These are phyloP conservation scores for Penicillium maclennaniae DNA, from an alignment of 495 filamentous ascomycete genomes.

Conservation along the genomic window DNA sequence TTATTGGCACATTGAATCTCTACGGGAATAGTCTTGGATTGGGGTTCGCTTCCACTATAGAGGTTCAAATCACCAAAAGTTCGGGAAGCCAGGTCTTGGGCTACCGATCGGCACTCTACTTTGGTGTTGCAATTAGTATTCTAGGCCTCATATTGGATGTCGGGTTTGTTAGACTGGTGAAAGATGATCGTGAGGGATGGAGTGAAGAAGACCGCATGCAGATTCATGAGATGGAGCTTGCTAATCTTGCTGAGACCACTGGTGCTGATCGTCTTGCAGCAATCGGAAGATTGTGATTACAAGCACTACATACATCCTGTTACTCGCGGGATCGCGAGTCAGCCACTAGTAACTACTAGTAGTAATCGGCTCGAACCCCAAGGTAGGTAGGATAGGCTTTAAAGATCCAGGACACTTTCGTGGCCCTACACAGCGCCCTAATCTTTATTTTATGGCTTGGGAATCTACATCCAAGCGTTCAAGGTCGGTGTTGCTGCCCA, in stretches of 20 bases:
- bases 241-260: conserved; percentile 15
- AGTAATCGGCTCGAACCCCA: too few species aligned
- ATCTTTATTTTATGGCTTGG: too few species aligned
- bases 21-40: conserved; percentile 48
- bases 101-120: conserved; percentile 41
- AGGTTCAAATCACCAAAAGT: conserved; percentile 25
- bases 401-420: too few species aligned
- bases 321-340: not conserved
- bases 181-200: conserved; percentile 44
- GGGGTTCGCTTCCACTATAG: conserved; percentile 51
- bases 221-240: conserved; percentile 15
- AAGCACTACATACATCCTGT: not conserved
- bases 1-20: conserved; percentile 44
- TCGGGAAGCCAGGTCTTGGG: conserved; percentile 24
- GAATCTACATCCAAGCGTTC: too few species aligned
- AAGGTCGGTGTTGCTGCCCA: not conserved
- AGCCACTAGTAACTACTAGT: too few species aligned
- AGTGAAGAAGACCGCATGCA: conserved; percentile 19
- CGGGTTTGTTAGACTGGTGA: conserved; percentile 35
- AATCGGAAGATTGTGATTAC: not conserved
- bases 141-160: conserved; percentile 39
- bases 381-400: too few species aligned
- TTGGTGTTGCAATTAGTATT: conserved; percentile 41
- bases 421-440: too few species aligned
- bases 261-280: conserved; percentile 4